Base-by-base conservation (phyloP, 2,329 filamentous ascomycete genomes). In the Neonectria coccinea region DNA sequence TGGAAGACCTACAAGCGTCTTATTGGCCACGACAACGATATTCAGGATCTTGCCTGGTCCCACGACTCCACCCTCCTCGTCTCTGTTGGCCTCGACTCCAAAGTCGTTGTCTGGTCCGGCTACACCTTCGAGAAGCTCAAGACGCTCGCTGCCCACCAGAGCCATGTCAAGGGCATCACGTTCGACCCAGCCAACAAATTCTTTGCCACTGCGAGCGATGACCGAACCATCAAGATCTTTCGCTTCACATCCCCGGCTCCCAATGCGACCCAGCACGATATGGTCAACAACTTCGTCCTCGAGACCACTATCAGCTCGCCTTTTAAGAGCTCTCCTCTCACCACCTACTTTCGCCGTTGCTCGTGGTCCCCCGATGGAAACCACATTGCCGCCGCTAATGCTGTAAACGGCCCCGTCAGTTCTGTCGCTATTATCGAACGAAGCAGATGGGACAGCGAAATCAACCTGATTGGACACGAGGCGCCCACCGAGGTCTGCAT, bases 171-270 rank as follows among this genome's bases (percentile, higher is more conserved):
- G 79, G 96, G 97, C 67, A 97, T 99, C 74, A 97, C 95, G 0
- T 99, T 99, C 76, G 96, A 99, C 76, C 96, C 96, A 1, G 96
- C 96, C 45, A 98, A 98, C 83, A 99, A 98, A 78, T 99, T 97
- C 83, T 99, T 99, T 79, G 96, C 97, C 16, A 99, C 97, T 0
- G 94, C 97, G 2, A 97, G 94, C 80, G 96, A 99, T 78, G 96
- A 99, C 79, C 90, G 96, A 64, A 95, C 94, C 2, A 97, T 99
- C 80, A 97, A 97, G 78, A 93, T 99, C 73, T 98, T 97, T 80
- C 90, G 94, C 64, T 99, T 97, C 78, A 97, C 92, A 2, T 92
- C 95, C 1, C 94, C 96, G 0, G 88, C 91, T 1, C 92, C 96
- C 10, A 97, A 97, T 77, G 93, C 96, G 39, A 97, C 93, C 1